Evolutionary conservation across 2,329 filamentous ascomycete genomes (phyloP).

Genomic region (Rhynchosporium secalis): DNA sequence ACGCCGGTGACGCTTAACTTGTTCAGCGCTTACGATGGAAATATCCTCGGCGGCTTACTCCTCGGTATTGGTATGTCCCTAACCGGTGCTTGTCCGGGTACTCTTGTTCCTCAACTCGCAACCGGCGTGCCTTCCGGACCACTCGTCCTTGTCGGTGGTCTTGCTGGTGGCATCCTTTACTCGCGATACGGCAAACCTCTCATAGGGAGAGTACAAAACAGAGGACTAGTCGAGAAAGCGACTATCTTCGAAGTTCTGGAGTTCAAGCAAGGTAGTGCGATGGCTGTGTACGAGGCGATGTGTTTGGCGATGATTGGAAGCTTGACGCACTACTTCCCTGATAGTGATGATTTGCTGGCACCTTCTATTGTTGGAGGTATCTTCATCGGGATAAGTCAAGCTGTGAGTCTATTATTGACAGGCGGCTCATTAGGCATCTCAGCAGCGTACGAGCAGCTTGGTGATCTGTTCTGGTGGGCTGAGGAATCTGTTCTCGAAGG

Average conservation of each 20-base stretch:
- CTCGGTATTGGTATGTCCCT: constrained; percentile 67
- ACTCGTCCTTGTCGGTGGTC: constrained; percentile 54
- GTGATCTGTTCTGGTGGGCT: constrained; percentile 50
- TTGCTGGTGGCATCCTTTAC: constrained; percentile 54
- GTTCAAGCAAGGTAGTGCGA: constrained; percentile 12
- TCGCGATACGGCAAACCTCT: constrained; percentile 34
- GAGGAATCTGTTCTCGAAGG: background rate
- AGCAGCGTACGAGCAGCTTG: constrained; percentile 60
- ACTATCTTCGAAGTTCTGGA: constrained; percentile 30
- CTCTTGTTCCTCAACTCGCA: constrained; percentile 58
- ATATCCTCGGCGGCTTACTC: constrained; percentile 61
- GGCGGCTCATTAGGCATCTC: constrained; percentile 60
- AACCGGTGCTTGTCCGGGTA: constrained; percentile 65
- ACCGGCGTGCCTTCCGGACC: constrained; percentile 29
- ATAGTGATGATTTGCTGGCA: constrained; percentile 18
- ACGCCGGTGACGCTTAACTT: constrained; percentile 36
- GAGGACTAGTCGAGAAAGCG: constrained; percentile 11
- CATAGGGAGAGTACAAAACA: background rate
- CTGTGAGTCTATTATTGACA: constrained; percentile 54
- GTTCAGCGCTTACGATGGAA: constrained; percentile 61
- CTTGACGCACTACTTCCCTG: constrained; percentile 16
- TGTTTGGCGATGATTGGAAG: constrained; percentile 24
- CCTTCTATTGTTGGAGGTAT: constrained; percentile 51
- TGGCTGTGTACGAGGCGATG: constrained; percentile 28
- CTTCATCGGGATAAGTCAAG: constrained; percentile 58